Evolutionary conservation across 176 grass and related monocot genomes (phyloP).

Genomic region (Chrysopogon serrulatus): DNA sequence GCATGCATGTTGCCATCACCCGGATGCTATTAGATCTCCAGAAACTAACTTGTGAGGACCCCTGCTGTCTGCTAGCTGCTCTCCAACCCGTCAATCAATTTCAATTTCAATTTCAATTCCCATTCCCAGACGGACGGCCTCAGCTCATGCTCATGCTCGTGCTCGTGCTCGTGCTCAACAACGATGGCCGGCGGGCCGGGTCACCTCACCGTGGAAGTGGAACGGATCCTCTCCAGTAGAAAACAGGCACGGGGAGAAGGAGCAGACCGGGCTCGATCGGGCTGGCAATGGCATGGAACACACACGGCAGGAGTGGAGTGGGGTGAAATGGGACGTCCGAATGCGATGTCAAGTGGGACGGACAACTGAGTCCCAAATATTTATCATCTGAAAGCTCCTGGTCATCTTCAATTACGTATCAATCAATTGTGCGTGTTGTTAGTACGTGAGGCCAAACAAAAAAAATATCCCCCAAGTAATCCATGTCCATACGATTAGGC

Average conservation of each 20-base stretch:
- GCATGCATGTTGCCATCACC: conserved; percentile 28
- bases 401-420: neutral
- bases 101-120: neutral
- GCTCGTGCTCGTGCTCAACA: neutral
- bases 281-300: neutral
- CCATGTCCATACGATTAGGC: conserved; percentile 35
- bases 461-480: neutral
- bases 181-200: neutral
- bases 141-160: conserved; percentile 12
- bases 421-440: neutral
- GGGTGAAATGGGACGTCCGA: neutral
- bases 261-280: neutral
- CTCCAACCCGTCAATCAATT: neutral
- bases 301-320: neutral
- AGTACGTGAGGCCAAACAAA: neutral
- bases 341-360: conserved; percentile 14
- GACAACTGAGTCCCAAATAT: conserved; percentile 4
- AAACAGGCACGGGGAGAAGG: neutral
- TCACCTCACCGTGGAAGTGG: too few species aligned
- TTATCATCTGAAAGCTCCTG: conserved; percentile 23
- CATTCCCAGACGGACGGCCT: neutral
- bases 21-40: conserved; percentile 28
- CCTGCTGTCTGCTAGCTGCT: neutral
- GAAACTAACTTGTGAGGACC: conserved; percentile 20
- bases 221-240: too few species aligned